Conservation (phyloP, 257 asterid species). For the Plectranthus barbatus region DNA sequence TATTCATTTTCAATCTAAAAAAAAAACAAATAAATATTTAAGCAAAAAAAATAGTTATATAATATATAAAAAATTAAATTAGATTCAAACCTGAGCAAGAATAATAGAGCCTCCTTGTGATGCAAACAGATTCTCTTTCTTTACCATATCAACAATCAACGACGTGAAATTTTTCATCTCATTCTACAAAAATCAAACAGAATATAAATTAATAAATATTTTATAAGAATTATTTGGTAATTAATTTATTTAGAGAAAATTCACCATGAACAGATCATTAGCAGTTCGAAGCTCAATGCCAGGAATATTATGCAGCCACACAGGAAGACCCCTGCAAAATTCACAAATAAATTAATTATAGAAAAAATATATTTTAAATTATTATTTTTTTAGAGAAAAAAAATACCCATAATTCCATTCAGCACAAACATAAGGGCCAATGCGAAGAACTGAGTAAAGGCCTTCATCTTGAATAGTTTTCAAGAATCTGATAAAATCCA, state of each 20-base stretch:
- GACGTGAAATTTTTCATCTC: conserved; percentile 65
- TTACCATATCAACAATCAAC: conserved; percentile 49
- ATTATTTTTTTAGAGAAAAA: background rate
- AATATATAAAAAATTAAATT: background rate
- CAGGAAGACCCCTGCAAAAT: conserved; percentile 49
- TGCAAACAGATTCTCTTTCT: conserved; percentile 56
- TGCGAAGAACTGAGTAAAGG: conserved; percentile 52
- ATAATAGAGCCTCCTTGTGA: conserved; percentile 78
- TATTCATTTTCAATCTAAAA: conserved; percentile 62
- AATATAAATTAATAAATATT: background rate
- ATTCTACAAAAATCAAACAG: conserved; percentile 17
- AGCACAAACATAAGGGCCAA: conserved; percentile 80
- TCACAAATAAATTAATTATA: too few relatives aligned
- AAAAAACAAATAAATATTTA: background rate
- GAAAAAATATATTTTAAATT: background rate
- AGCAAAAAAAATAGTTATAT: background rate
- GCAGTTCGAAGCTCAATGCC: conserved; percentile 46
- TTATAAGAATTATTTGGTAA: too few relatives aligned
- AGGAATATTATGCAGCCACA: conserved; percentile 55
- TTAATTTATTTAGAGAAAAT: background rate
- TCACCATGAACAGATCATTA: conserved; percentile 30
- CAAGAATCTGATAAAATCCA: conserved; percentile 47
- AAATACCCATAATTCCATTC: conserved; percentile 72
- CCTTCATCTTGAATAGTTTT: conserved; percentile 45
- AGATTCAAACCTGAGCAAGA: conserved; percentile 44